Conservation (phyloP, 2,329 filamentous ascomycete species). For the Apiospora sp. region DNA sequence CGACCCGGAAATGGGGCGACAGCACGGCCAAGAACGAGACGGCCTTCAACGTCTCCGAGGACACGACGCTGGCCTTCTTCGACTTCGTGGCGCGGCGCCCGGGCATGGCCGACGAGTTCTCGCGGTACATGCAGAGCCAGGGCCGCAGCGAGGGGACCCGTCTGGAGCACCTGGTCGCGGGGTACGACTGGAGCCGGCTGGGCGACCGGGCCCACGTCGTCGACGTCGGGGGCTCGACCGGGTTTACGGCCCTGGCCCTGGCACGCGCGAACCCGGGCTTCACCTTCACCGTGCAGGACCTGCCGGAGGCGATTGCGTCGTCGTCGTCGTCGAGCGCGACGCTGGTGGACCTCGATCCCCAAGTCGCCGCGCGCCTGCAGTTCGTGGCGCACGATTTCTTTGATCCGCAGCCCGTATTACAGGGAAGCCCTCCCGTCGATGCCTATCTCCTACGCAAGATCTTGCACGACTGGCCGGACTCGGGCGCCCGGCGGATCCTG, state of each 20-base stretch:
- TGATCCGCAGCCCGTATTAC: slow-evolving; percentile 33
- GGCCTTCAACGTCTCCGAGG: slow-evolving; percentile 32
- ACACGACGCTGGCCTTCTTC: slow-evolving; percentile 37
- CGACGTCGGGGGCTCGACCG: too few relatives aligned
- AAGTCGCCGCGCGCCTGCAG: not conserved
- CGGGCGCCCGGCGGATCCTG: slow-evolving; percentile 43
- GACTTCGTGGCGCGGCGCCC: slow-evolving; percentile 34
- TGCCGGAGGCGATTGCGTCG: too few relatives aligned
- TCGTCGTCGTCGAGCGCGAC: not conserved
- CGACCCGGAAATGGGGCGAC: not conserved
- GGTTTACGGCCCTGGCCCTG: too few relatives aligned
- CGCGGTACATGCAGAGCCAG: slow-evolving; percentile 40
- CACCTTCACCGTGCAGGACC: too few relatives aligned
- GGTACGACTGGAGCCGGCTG: too few relatives aligned
- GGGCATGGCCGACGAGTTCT: slow-evolving; percentile 36
- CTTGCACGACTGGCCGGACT: slow-evolving; percentile 59
- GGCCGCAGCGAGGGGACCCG: slow-evolving; percentile 29
- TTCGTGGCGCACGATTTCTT: slow-evolving; percentile 24
- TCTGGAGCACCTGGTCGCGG: too few relatives aligned
- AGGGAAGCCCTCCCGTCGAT: slow-evolving; percentile 38
- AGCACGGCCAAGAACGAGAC: slow-evolving; percentile 23
- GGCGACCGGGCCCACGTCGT: too few relatives aligned
- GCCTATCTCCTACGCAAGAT: slow-evolving; percentile 58
- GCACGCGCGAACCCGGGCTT: too few relatives aligned
- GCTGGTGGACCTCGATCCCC: not conserved